Conservation (phyloP, 2,329 filamentous ascomycete species). For the Geoglossum cookeanum region DNA sequence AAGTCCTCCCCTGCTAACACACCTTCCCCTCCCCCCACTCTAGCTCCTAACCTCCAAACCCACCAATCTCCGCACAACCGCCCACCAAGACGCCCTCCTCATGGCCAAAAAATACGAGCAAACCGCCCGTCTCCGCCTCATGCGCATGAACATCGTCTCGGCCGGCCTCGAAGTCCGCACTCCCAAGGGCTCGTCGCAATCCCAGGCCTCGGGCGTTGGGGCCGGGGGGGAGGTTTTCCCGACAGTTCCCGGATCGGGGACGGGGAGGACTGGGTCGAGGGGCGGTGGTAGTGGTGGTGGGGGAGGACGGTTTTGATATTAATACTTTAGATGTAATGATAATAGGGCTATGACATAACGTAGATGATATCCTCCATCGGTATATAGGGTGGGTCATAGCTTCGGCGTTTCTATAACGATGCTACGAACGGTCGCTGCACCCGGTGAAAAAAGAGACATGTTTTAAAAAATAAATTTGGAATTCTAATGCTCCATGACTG, state of each 20-base stretch:
- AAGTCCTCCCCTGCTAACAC: background rate
- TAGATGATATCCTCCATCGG: too few relatives aligned
- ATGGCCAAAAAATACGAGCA: slow-evolving; percentile 53
- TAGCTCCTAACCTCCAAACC: slow-evolving; percentile 56
- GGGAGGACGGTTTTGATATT: too few relatives aligned
- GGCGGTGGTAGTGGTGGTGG: too few relatives aligned
- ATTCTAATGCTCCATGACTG: too few relatives aligned
- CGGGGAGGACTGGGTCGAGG: background rate
- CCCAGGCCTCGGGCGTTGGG: background rate
- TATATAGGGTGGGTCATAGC: too few relatives aligned
- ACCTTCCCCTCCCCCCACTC: slow-evolving; percentile 5
- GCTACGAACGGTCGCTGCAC: too few relatives aligned
- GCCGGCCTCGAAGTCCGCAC: slow-evolving; percentile 53
- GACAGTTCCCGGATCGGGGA: too few relatives aligned
- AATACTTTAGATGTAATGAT: too few relatives aligned
- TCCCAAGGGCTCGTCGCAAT: background rate
- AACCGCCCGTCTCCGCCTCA: slow-evolving; percentile 55
- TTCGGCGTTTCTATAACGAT: too few relatives aligned
- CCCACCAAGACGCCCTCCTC: slow-evolving; percentile 51
- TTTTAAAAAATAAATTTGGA: too few relatives aligned
- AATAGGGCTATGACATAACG: too few relatives aligned
- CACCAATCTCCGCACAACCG: slow-evolving; percentile 42
- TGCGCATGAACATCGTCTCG: slow-evolving; percentile 55
- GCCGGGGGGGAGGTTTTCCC: background rate
- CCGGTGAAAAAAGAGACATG: too few relatives aligned